Base-by-base conservation (phyloP, 2,329 filamentous ascomycete genomes). In the Amauroascus verrucosus region DNA sequence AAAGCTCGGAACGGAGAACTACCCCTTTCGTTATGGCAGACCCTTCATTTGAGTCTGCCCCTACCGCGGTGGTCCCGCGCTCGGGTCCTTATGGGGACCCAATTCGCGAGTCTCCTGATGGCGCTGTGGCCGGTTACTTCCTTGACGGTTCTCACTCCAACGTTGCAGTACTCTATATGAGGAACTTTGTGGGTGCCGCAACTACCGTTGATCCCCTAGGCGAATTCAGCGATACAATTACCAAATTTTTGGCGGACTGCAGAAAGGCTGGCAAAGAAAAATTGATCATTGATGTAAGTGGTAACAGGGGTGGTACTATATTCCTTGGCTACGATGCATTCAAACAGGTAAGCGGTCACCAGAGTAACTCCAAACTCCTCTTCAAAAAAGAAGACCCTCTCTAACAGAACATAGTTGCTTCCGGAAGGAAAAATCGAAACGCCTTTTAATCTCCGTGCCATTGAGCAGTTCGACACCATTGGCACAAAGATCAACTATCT, bases 221-320 rank as follows among this genome's bases (percentile, higher is more conserved):
- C 4, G 20, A 54, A 30, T 76, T 72, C 55, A 68, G 71, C 47
- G 61, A 67, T 50, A 60, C 65, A 0, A 66, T 75, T 53, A 62
- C 70, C 7, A 56, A 67, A 4, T 76, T 82, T 58, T 69, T 83
- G n/a, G 65, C 70, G 0, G 65, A 70, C 37, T 73, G 73, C 13
- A 71, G 73, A 40, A 57, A 63, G 1, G 68, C 70, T 1, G 71
- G 73, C 1, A 82, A 81, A 62, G 77, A 70, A 13, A 81, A 78
- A 62, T 70, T 86, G 4, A 72, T 86, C 30, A 77, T 86, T 54
- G 84, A 86, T 58, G 62, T 86, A 6, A 75, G 77, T 3, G 73
- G 70, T 1, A 87, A 86, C 58, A 70, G 70, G 0, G 83, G 83
- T 43, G 83, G 83, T 1, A 66, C 67, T 41, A 63, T 79, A 13